A percentile compares a stretch with the other conserved stretches of the same genome.
phyloP scores from a whole-genome alignment of 2,329 filamentous ascomycete genomes.

The Phaeosphaeria sp. region DNA sequence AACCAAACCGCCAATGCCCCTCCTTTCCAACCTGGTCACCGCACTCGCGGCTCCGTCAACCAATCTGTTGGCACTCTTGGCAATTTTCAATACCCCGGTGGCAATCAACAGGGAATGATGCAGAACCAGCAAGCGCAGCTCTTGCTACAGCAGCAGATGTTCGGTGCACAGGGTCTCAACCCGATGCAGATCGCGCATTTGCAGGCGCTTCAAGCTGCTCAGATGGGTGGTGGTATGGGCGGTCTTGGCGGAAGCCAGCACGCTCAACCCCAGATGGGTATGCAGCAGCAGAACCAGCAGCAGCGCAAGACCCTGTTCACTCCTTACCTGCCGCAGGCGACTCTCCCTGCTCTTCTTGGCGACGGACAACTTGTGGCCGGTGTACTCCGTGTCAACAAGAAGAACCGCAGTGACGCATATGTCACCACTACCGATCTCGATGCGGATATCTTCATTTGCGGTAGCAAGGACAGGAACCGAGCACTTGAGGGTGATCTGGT shows the following conservation, averaged over 20 bases:
- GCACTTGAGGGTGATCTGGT: slow-evolving; percentile 96
- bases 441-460: slow-evolving; percentile 99
- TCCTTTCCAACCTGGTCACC: slow-evolving; percentile 91
- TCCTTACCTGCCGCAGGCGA: slow-evolving; percentile 94
- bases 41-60: slow-evolving; percentile 82
- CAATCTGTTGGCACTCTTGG: slow-evolving; percentile 83
- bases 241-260: slow-evolving; percentile 75
- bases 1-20: slow-evolving; percentile 73
- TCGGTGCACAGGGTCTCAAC: slow-evolving; percentile 81
- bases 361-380: slow-evolving; percentile 96
- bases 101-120: slow-evolving; percentile 81
- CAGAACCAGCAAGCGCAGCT: slow-evolving; percentile 85
- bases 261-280: slow-evolving; percentile 67
- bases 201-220: slow-evolving; percentile 88
- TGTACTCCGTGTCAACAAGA: slow-evolving; percentile 98
- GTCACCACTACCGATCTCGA: slow-evolving; percentile 94
- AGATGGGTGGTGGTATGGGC: slow-evolving; percentile 76
- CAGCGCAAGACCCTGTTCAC: slow-evolving; percentile 99
- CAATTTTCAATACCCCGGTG: slow-evolving; percentile 81
- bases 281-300: slow-evolving; percentile 81
- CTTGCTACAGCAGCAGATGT: slow-evolving; percentile 82
- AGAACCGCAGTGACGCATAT: slow-evolving; percentile 98
- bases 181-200: slow-evolving; percentile 88
- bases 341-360: slow-evolving; percentile 84
- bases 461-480: slow-evolving; percentile 97